Conservation (phyloP, 257 asterid genomes). For the Striga asiatica region DNA sequence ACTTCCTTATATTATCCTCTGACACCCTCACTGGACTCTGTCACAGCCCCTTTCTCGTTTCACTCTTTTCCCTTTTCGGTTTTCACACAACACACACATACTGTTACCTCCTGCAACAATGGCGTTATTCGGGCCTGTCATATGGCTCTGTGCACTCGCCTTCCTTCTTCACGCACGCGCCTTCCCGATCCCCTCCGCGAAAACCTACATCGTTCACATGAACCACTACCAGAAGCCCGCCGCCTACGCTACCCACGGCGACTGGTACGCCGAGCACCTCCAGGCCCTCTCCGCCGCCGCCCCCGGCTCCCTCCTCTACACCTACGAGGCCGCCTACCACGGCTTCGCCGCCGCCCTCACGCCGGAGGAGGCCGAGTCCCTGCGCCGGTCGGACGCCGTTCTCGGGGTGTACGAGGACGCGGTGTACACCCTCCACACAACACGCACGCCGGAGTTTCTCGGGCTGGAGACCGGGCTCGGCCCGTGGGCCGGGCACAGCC, state of each 20-base stretch:
- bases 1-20: too few relatives aligned
- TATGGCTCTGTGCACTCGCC: not conserved
- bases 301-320: slow-evolving; percentile 22
- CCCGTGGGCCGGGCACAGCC: slow-evolving; percentile 21
- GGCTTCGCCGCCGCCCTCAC: slow-evolving; percentile 36
- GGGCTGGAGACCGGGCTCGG: slow-evolving; percentile 21
- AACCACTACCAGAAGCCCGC: slow-evolving; percentile 20
- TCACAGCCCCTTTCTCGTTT: too few relatives aligned
- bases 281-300: slow-evolving; percentile 22
- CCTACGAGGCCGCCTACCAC: slow-evolving; percentile 28
- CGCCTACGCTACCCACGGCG: slow-evolving; percentile 19
- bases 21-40: too few relatives aligned
- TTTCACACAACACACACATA: too few relatives aligned
- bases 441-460: slow-evolving; percentile 37
- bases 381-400: slow-evolving; percentile 24
- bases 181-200: slow-evolving; percentile 1
- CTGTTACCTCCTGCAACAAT: too few relatives aligned
- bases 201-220: slow-evolving; percentile 32
- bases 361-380: slow-evolving; percentile 20
- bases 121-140: not conserved
- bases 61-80: too few relatives aligned
- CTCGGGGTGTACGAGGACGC: slow-evolving; percentile 30
- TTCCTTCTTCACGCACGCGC: slow-evolving; percentile 13
- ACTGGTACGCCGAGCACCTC: slow-evolving; percentile 29
- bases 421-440: slow-evolving; percentile 31